Evolutionary conservation across 257 asterid genomes (phyloP), one percentile per base, ranked within the genome.

Genomic region (Asclepias syriaca): DNA sequence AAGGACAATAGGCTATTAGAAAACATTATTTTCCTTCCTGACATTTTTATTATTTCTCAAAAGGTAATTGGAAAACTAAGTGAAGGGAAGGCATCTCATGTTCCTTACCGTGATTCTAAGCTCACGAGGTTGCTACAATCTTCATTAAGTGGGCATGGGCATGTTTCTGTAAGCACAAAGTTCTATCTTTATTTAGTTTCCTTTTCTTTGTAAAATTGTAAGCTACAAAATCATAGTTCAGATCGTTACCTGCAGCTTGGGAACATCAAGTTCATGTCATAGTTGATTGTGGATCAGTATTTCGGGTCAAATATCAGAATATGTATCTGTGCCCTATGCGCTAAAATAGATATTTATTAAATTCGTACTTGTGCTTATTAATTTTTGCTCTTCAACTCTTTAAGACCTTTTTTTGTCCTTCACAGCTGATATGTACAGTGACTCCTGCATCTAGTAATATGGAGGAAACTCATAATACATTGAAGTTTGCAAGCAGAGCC

Each of bases 1-100:
- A 61, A 5, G 22, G 67, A 27, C 45, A 49, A 5, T 34, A 13
- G 15, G 2, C 3, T 39, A 19, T n/a, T 18, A 27, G 22, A 0
- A 46, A 65, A 32, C 10, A 12, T 7, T 66, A 27, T 70, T 67
- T 77, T 70, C 54, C 51, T 21, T 61, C 74, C 77, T 58, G 75
- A 59, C 55, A 74, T 69, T 29, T 10, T 32, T 71, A 50, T 43
- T 13, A 64, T 68, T 72, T 65, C 21, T 69, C 53, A 74, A 75
- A 78, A 95, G 99, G 99, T 95, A 69, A 95, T 95, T 75, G 99
- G 99, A 75, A 95, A 95, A 81, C 88, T 95, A 69, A 95, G 99
- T 85, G 99, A 95, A 80, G 99, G 98, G 72, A 95, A 83, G 85
- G 88, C 98, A 65, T 84, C 94, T 40, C 99, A 95, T 78, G 97